Evolutionary conservation across 2,329 filamentous ascomycete genomes (phyloP).

Genomic region (Phaeosphaeria sp.): DNA sequence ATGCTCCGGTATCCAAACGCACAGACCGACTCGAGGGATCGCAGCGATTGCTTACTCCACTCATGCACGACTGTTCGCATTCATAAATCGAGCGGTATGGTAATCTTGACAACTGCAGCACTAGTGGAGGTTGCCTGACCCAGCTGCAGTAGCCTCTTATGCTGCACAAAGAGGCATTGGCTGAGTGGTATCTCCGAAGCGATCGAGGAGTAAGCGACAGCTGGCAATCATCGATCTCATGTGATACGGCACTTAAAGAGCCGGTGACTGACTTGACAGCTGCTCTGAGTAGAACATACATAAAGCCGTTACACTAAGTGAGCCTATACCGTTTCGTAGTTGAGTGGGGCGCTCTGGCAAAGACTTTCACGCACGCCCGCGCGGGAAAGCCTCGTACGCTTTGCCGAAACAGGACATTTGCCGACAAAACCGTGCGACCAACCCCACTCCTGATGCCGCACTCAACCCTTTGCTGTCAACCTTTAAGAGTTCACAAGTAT

Average conservation of each 20-base stretch:
- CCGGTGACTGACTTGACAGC: not conserved
- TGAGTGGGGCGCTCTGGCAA: not conserved
- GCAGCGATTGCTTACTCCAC: not conserved
- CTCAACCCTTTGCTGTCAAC: too few species aligned
- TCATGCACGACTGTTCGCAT: not conserved
- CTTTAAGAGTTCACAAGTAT: too few species aligned
- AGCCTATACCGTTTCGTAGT: not conserved
- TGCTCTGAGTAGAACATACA: not conserved
- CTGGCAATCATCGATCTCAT: not conserved
- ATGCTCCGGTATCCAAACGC: not conserved
- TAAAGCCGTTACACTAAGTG: not conserved
- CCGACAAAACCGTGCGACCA: not conserved
- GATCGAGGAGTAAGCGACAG: not conserved
- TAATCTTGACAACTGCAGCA: not conserved
- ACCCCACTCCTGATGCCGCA: not conserved
- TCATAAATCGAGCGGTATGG: not conserved
- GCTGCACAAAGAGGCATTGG: not conserved
- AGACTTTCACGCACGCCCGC: not conserved
- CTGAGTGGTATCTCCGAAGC: not conserved
- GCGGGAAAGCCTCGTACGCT: not conserved
- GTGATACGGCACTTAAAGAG: not conserved
- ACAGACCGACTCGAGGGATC: not conserved
- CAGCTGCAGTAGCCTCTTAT: not conserved
- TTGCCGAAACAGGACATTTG: not conserved
- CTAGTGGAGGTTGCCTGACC: not conserved